A percentile compares a stretch with the other conserved stretches of the same genome.
Conservation (phyloP, 345 rosid species). For the Combretum micranthum region DNA sequence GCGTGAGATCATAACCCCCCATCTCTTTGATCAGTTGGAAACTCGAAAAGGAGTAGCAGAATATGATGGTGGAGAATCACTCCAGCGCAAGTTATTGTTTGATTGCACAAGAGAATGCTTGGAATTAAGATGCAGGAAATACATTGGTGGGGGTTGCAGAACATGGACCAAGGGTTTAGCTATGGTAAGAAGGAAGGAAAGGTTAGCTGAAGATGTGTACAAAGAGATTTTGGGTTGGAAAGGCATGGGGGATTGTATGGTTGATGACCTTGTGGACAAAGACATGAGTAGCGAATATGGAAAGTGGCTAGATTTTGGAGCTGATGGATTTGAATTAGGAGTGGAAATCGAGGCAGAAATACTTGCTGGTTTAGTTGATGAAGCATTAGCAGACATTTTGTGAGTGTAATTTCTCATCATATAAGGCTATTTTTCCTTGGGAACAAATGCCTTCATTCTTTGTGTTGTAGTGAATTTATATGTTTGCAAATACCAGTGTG, state of each 20-base stretch:
- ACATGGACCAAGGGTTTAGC: constrained; percentile 46
- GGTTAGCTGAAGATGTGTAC: constrained; percentile 62
- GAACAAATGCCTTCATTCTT: too few relatives aligned
- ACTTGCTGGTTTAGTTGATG: constrained; percentile 51
- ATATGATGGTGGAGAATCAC: constrained; percentile 17
- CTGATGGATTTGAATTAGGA: constrained; percentile 54
- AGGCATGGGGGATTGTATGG: constrained; percentile 72
- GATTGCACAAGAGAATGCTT: constrained; percentile 71
- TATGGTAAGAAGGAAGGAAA: constrained; percentile 41
- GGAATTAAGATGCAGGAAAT: constrained; percentile 46
- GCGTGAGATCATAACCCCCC: constrained; percentile 41
- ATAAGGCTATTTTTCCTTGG: too few relatives aligned
- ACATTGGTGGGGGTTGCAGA: constrained; percentile 44
- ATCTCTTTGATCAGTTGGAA: constrained; percentile 67
- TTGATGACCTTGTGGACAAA: constrained; percentile 87
- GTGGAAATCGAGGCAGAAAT: constrained; percentile 52
- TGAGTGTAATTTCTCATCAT: neutral
- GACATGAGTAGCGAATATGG: constrained; percentile 84
- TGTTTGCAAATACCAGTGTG: too few relatives aligned
- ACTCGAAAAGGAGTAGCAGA: constrained; percentile 23
- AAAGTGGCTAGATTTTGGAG: constrained; percentile 73
- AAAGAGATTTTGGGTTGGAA: constrained; percentile 62
- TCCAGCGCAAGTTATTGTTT: constrained; percentile 51
- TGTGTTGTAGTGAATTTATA: too few relatives aligned
- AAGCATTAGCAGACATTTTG: constrained; percentile 46